A percentile compares a stretch with the other conserved stretches of the same genome.
Evolutionary conservation across 768 basidiomycete species (phyloP).

Genomic region (Dictyophora rubrovolvata): DNA sequence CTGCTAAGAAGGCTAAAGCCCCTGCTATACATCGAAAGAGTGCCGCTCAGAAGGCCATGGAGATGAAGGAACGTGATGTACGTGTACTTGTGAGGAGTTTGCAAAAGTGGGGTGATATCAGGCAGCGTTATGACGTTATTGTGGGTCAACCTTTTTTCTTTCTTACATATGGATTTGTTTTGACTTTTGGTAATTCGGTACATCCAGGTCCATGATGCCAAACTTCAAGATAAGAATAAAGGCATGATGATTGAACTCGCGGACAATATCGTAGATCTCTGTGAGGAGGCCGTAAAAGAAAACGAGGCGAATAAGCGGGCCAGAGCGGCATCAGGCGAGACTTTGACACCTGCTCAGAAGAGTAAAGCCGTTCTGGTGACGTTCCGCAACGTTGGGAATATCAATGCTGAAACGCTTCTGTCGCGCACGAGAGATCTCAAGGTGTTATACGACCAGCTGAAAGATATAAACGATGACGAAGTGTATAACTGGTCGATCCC

Average conservation of each 20-base stretch:
- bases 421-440: conserved; percentile 82
- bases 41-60: conserved; percentile 89
- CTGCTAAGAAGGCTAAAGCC: conserved; percentile 64
- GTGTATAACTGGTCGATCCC: conserved; percentile 80
- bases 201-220: conserved; percentile 72
- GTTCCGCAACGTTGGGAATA: conserved; percentile 80
- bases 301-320: conserved; percentile 73
- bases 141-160: conserved; percentile 40
- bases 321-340: conserved; percentile 73
- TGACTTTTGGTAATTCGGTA: conserved; percentile 6
- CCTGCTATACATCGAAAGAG: conserved; percentile 75
- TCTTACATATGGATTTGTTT: conserved; percentile 4
- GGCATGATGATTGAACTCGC: conserved; percentile 83
- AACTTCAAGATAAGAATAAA: conserved; percentile 88
- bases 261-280: conserved; percentile 86
- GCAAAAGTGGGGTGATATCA: conserved; percentile 96
- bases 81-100: conserved; percentile 91
- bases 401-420: conserved; percentile 96
- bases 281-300: conserved; percentile 72
- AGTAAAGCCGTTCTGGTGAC: conserved; percentile 94
- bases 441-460: conserved; percentile 74
- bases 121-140: conserved; percentile 87
- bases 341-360: conserved; percentile 85
- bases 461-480: conserved; percentile 50
- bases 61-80: conserved; percentile 94